Evolutionary conservation across 139 green algal species (phyloP), one percentile per base, ranked within the genome.

Genomic region (Deuterostichococcus epilithicus): DNA sequence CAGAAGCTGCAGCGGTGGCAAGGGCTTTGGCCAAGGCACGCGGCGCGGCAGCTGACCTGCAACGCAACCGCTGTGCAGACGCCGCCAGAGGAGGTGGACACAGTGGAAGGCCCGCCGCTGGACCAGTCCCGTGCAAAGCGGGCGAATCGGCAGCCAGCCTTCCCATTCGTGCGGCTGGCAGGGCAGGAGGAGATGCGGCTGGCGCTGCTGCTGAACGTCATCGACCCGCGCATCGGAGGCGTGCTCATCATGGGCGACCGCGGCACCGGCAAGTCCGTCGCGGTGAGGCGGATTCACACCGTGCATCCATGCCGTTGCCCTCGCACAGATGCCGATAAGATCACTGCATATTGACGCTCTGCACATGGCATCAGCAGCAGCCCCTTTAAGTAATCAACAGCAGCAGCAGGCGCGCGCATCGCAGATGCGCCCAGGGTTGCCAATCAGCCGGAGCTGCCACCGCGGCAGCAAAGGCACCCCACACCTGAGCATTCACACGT

Each of bases 211-310:
- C 83, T 98, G 22, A 97, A 96, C 80, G 90, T 98, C 2, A 85
- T 97, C 52, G 94, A 98, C 80, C 81, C 90, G 2, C 86, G 84
- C 59, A 95, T 97, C 69, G 94, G 93, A 39, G 94, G 93, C 37
- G 93, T 97, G 10, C 91, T 98, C 72, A 95, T 98, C 80, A 97
- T 98, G 94, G 94, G 94, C 63, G 94, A 98, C 77, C 85, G 94
- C 39, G 93, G 92, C 72, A 97, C 92, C 13, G 94, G 88, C 79
- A 98, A 98, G 84, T 91, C 85, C 4, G 77, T 91, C 32, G 83
- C 86, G 52, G 88, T 91, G 45, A 60, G 80, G 70, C 3, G 18
- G 5, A 63, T 28, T 5, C n/a, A n/a, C n/a, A n/a, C n/a, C n/a
- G n/a, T n/a, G n/a, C n/a, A n/a, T n/a, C n/a, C n/a, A n/a, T n/a